Percentiles rank a stretch among this genome's conserved stretches.
phyloP scores from a whole-genome alignment of 2,329 filamentous ascomycete genomes.

The Aspergillus brunneoviolaceus region DNA sequence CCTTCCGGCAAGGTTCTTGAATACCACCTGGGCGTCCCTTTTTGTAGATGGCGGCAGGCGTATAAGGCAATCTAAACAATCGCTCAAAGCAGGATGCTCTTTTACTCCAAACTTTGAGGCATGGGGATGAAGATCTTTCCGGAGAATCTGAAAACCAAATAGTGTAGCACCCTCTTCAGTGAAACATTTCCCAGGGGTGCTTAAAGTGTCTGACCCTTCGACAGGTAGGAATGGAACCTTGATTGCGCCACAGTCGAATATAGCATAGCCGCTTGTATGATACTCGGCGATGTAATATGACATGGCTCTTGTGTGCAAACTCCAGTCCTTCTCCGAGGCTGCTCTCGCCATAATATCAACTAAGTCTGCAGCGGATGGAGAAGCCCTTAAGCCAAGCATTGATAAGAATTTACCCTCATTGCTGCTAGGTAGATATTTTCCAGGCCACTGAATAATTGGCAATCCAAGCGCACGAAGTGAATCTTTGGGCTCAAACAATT shows the following conservation, averaged over 20 bases:
- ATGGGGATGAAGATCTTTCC: constrained; percentile 73
- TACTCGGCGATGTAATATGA: constrained; percentile 81
- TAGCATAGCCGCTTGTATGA: constrained; percentile 71
- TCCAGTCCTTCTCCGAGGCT: constrained; percentile 51
- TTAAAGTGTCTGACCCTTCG: constrained; percentile 63
- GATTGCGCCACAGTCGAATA: constrained; percentile 59
- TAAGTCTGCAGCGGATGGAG: constrained; percentile 71
- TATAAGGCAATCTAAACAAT: constrained; percentile 73
- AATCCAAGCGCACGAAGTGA: constrained; percentile 67
- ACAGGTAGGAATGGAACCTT: constrained; percentile 69
- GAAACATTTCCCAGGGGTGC: constrained; percentile 74
- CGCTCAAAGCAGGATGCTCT: constrained; percentile 73
- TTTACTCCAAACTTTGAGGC: constrained; percentile 82
- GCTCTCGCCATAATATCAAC: constrained; percentile 72
- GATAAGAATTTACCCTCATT: constrained; percentile 73
- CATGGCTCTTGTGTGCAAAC: constrained; percentile 68
- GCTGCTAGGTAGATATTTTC: constrained; percentile 63
- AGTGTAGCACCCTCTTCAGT: constrained; percentile 74
- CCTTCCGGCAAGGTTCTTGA: constrained; percentile 79
- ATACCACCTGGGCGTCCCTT: constrained; percentile 67
- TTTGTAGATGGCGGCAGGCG: constrained; percentile 68
- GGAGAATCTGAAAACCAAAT: constrained; percentile 77
- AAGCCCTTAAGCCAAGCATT: constrained; percentile 68
- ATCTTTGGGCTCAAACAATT: constrained; percentile 78
- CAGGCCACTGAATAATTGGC: constrained; percentile 81